Conservation (phyloP, 345 rosid species). For the Crucihimalaya himalaica region DNA sequence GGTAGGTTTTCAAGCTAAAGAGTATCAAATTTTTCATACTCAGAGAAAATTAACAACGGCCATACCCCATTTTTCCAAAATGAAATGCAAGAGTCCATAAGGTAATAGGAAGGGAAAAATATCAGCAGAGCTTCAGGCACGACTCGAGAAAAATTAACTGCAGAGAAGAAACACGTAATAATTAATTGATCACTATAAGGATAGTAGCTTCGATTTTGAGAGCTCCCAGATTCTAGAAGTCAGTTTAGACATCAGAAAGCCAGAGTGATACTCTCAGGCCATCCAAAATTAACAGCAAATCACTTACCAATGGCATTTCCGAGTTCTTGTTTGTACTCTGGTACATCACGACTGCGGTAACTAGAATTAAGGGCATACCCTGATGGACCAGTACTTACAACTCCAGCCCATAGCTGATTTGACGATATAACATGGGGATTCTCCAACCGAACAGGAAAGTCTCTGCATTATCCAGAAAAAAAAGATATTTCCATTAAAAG, state of each 20-base stretch:
- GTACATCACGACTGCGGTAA: constrained; percentile 70
- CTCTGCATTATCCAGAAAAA: constrained; percentile 47
- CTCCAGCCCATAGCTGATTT: constrained; percentile 93
- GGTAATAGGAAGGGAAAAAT: constrained; percentile 94
- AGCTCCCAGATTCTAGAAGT: constrained; percentile 17
- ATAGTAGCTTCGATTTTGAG: constrained; percentile 1
- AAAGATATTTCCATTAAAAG: constrained; percentile 31
- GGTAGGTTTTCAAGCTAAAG: constrained; percentile 19
- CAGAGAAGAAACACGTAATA: constrained; percentile 31
- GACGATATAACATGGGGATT: constrained; percentile 98
- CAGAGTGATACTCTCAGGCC: constrained; percentile 22
- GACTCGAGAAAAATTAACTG: constrained; percentile 91
- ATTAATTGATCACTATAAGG: neutral
- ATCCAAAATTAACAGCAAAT: constrained; percentile 28
- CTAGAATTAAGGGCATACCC: constrained; percentile 81
- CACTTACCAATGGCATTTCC: constrained; percentile 93
- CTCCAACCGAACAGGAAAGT: constrained; percentile 89
- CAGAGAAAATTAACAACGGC: constrained; percentile 29
- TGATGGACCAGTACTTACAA: constrained; percentile 85
- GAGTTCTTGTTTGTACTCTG: constrained; percentile 93
- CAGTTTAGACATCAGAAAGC: constrained; percentile 13
- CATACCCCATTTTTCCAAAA: constrained; percentile 88
- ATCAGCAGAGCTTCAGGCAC: constrained; percentile 96
- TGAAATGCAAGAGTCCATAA: constrained; percentile 76
- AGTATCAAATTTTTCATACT: constrained; percentile 25